Percentiles rank a stretch among this genome's conserved stretches.
These are phyloP conservation scores for Colletotrichum sp. DNA, from an alignment of 2,329 filamentous ascomycete species.

Conservation along the genomic window DNA sequence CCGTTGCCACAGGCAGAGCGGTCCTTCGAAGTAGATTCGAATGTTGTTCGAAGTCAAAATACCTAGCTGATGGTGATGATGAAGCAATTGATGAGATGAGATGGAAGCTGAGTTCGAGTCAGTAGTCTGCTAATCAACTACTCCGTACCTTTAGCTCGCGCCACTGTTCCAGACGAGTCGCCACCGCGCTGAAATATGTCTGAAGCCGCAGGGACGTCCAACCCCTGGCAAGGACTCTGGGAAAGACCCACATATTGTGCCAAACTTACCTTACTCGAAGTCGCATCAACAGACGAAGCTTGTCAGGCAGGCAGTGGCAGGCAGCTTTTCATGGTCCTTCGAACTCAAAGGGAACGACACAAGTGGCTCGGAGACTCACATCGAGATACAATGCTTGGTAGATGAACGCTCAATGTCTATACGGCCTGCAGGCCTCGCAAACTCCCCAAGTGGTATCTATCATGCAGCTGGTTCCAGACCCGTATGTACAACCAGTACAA, in stretches of 20 bases:
- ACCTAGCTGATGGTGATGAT: neutral
- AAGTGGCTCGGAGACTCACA: neutral
- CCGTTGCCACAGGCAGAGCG: neutral
- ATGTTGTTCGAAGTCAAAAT: neutral
- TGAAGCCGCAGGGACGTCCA: neutral
- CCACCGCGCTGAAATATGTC: neutral
- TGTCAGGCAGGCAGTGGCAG: neutral
- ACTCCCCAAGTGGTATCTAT: conserved; percentile 18
- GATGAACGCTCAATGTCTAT: neutral
- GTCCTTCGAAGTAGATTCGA: neutral
- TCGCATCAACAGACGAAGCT: neutral
- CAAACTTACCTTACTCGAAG: neutral
- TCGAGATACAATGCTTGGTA: neutral
- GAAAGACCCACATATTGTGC: neutral
- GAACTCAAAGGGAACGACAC: neutral
- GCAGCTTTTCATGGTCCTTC: neutral
- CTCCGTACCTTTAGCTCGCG: neutral
- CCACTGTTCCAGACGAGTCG: neutral
- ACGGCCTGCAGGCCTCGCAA: neutral
- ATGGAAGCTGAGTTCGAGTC: neutral
- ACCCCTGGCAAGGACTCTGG: neutral
- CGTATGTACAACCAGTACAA: conserved; percentile 13
- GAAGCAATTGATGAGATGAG: neutral
- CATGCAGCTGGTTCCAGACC: conserved; percentile 15
- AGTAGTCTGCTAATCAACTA: neutral